Percentiles rank a stretch among this genome's conserved stretches.
phyloP scores from a whole-genome alignment of 768 basidiomycete genomes.

The Amanita pseudoporphyria region DNA sequence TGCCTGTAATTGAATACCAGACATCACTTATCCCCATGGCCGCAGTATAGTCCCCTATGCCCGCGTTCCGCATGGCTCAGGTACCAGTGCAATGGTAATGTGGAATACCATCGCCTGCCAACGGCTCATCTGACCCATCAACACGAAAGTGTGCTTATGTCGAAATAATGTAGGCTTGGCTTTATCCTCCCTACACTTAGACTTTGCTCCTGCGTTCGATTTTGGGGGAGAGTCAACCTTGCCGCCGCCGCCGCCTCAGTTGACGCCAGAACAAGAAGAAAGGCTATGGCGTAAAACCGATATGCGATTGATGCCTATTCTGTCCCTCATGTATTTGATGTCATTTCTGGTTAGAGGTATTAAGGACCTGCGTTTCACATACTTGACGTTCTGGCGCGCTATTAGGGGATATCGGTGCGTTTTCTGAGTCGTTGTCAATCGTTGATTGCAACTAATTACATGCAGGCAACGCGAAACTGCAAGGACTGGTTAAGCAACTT shows the following conservation, averaged over 20 bases:
- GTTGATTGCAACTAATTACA: neutral
- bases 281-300: slow-evolving; percentile 52
- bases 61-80: too few relatives aligned
- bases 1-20: too few relatives aligned
- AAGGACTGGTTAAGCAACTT: slow-evolving; percentile 51
- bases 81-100: too few relatives aligned
- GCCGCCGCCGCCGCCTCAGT: neutral
- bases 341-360: slow-evolving; percentile 56
- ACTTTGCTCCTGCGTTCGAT: too few relatives aligned
- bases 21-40: too few relatives aligned
- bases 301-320: slow-evolving; percentile 44
- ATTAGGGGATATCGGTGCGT: neutral
- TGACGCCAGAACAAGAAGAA: slow-evolving; percentile 32
- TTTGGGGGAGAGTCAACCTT: neutral
- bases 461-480: slow-evolving; percentile 54
- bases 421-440: neutral
- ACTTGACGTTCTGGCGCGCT: neutral
- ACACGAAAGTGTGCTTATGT: too few relatives aligned
- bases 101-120: too few relatives aligned
- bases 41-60: too few relatives aligned
- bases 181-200: neutral
- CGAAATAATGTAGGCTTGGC: too few relatives aligned
- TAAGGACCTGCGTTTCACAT: neutral
- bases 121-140: too few relatives aligned
- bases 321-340: slow-evolving; percentile 50